Conservation (phyloP, 768 basidiomycete species). For the Scleroderma bovista region DNA sequence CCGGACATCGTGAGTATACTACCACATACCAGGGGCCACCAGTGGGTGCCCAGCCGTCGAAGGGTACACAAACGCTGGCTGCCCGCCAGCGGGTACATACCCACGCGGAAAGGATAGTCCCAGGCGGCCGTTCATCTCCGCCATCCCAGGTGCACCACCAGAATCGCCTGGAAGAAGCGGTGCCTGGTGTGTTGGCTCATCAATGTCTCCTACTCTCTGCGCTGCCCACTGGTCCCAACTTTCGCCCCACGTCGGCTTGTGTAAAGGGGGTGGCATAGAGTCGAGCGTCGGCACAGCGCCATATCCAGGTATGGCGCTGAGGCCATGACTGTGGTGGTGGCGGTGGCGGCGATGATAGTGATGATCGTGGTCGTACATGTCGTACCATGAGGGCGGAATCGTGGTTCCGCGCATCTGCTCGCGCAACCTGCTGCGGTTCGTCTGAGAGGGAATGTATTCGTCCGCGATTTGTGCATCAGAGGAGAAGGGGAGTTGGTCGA, state of each 20-base stretch:
- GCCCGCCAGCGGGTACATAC: slow-evolving; percentile 10
- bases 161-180: not conserved
- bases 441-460: slow-evolving; percentile 38
- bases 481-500: slow-evolving; percentile 43
- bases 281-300: not conserved
- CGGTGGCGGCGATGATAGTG: not conserved
- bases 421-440: slow-evolving; percentile 14
- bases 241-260: slow-evolving; percentile 7
- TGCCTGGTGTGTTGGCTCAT: not conserved
- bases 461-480: slow-evolving; percentile 36
- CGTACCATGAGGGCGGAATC: slow-evolving; percentile 27
- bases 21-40: not conserved
- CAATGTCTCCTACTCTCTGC: slow-evolving; percentile 11
- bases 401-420: slow-evolving; percentile 5
- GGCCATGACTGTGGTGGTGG: too few species aligned
- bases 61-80: slow-evolving; percentile 14
- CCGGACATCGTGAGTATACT: not conserved
- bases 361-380: not conserved
- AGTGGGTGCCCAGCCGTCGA: slow-evolving; percentile 6
- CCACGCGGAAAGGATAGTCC: slow-evolving; percentile 15
- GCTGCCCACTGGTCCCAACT: slow-evolving; percentile 23
- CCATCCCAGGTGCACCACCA: slow-evolving; percentile 2
- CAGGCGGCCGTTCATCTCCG: not conserved
- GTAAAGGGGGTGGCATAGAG: slow-evolving; percentile 3
- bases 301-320: not conserved